Base-by-base conservation (phyloP, 345 rosid genomes). In the Eucalyptus camaldulensis region DNA sequence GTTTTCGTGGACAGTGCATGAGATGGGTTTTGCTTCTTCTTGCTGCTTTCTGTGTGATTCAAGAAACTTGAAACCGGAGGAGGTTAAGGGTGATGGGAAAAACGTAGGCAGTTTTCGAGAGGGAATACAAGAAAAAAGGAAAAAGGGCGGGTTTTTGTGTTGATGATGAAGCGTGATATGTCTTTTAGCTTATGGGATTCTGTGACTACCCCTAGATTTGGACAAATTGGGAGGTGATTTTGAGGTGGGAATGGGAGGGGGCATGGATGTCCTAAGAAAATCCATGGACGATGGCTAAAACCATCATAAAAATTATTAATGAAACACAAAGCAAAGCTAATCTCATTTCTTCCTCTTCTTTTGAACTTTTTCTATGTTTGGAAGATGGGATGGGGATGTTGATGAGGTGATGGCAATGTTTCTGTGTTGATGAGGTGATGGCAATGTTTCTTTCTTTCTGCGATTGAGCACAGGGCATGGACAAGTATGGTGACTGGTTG, bases 1-100 rank as follows among this genome's bases (percentile, higher is more conserved):
- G 65, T 1, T 33, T 88, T 88, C 89, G 90, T 65, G 90, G 88
- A 86, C 91, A 72, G 91, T 90, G 45, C 65, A 53, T 31, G 87
- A 51, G 50, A n/a, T 86, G 87, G 65, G 4, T 53, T 49, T 49
- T 3, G 69, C 88, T 86, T 86, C 69, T 86, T 49, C 56, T 22
- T 87, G 87, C 87, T 51, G 56, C 45, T 86, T 86, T 50, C 54
- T 56, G 60, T 19, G 44, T 50, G 44, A 69, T 69, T 37, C 44
- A 69, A 33, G 81, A 17, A 69, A 69, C 81, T 37, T 37, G 81
- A 88, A 88, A 88, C 89, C 21, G 51, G 86, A 76, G 86, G 72
- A 80, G 33, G 86, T 62, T 33, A 37, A 25, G 72, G 89, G n/a
- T 56, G 80, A 83, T 81, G 89, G 89, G 43, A 92, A 93, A 93